Evolutionary conservation across 208 protist species (phyloP), one percentile per base, ranked within the genome.

Genomic region (Crithidia thermophila): DNA sequence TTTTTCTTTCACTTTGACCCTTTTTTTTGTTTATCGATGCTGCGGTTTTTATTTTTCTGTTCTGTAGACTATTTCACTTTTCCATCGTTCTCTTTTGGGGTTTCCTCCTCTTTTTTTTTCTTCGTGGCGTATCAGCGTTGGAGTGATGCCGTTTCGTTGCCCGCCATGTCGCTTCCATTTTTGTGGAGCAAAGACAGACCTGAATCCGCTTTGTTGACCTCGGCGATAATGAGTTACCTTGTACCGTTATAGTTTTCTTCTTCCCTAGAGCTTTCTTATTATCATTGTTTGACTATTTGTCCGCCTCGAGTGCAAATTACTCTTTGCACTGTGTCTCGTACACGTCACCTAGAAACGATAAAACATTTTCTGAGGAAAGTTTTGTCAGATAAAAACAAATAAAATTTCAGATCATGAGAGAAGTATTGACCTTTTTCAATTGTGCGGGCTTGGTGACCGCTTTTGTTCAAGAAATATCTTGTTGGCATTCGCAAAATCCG

Each of bases 91-190:
- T 52, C 21, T 25, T 27, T 27, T 18, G 10, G 11, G 11, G 10
- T 28, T 52, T 52, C 10, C 49, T 59, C 16, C 39, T 53, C 58
- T 57, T 66, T 73, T 52, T 66, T 27, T 73, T 36, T 45, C 42
- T 36, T 42, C 36, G 9, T 50, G 23, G 28, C 58, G n/a, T 39
- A n/a, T 28, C 45, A n/a, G n/a, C n/a, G n/a, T n/a, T n/a, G n/a
- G n/a, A n/a, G n/a, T n/a, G n/a, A n/a, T n/a, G n/a, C n/a, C n/a
- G n/a, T n/a, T n/a, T n/a, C n/a, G n/a, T n/a, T n/a, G n/a, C n/a
- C n/a, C n/a, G n/a, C n/a, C n/a, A n/a, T n/a, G n/a, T n/a, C n/a
- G n/a, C n/a, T 4, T 56, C n/a, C 16, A 40, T 56, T 36, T 40
- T 36, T 40, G 13, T 25, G n/a, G n/a, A n/a, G n/a, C n/a, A n/a